These are phyloP conservation scores for Poa pratensis DNA, from an alignment of 176 grass and related monocot genomes.

Conservation along the genomic window DNA sequence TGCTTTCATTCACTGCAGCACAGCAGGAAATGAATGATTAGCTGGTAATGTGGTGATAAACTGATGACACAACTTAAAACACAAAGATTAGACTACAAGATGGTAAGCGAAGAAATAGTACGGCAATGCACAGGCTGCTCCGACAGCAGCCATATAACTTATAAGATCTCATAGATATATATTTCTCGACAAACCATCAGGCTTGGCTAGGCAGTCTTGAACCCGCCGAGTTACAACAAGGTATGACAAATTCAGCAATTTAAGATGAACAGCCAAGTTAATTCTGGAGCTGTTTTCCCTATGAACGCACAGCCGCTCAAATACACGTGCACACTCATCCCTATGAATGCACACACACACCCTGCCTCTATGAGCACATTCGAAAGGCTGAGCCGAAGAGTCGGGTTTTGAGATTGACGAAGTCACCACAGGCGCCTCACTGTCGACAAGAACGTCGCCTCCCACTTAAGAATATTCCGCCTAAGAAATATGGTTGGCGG, in stretches of 20 bases:
- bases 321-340: no score
- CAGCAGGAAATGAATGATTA: not conserved
- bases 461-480: no score
- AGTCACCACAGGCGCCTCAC: no score
- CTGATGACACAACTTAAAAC: not conserved
- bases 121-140: not conserved
- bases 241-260: not conserved
- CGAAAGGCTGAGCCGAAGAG: no score
- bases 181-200: not conserved
- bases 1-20: slow-evolving; percentile 84
- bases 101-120: not conserved
- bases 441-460: no score
- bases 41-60: not conserved
- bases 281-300: no score
- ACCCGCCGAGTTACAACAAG: not conserved
- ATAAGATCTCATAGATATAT: not conserved
- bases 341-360: no score
- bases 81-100: not conserved
- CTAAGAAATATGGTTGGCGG: no score
- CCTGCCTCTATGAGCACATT: no score
- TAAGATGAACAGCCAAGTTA: not conserved
- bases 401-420: no score
- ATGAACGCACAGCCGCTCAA: no score
- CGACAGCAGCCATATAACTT: not conserved
- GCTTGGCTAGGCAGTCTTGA: not conserved